Conservation (phyloP, 164 flowering plant genomes). For the Vitis labrusca region DNA sequence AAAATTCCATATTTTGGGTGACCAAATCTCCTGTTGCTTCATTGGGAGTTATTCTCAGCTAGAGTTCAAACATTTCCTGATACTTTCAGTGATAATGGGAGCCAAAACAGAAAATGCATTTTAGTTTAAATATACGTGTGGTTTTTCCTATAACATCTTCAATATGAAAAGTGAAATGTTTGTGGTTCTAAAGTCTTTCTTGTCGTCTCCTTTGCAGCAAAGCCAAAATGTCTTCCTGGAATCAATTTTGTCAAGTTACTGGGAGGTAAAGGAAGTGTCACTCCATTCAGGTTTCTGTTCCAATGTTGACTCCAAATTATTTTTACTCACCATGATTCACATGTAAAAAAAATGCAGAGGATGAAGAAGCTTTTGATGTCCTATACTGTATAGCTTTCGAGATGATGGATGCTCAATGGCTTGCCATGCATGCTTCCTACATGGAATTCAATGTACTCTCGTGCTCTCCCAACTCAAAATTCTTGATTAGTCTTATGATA, state of each 20-base stretch:
- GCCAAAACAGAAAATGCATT: too few relatives aligned
- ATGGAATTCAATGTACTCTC: slow-evolving; percentile 89
- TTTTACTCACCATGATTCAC: too few relatives aligned
- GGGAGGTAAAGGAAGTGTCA: slow-evolving; percentile 52
- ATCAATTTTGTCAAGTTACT: slow-evolving; percentile 67
- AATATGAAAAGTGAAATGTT: background rate
- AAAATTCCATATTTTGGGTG: too few relatives aligned
- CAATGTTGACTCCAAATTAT: background rate
- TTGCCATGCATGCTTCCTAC: slow-evolving; percentile 93
- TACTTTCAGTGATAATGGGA: too few relatives aligned
- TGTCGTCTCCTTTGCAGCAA: slow-evolving; percentile 48
- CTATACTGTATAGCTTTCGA: slow-evolving; percentile 84
- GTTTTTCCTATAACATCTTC: background rate
- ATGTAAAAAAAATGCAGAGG: slow-evolving; percentile 53
- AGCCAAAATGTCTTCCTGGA: slow-evolving; percentile 81
- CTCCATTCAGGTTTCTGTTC: background rate
- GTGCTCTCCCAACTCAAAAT: slow-evolving; percentile 22
- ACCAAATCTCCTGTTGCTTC: too few relatives aligned
- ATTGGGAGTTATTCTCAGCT: too few relatives aligned
- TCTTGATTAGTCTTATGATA: background rate
- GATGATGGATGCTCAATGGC: slow-evolving; percentile 99
- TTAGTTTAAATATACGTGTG: background rate
- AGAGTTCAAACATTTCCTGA: too few relatives aligned
- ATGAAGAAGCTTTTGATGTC: slow-evolving; percentile 86
- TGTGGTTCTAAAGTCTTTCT: background rate